These are phyloP conservation scores for Sarocladiaceae sp. DNA, from an alignment of 2,329 filamentous ascomycete species.

Conservation along the genomic window DNA sequence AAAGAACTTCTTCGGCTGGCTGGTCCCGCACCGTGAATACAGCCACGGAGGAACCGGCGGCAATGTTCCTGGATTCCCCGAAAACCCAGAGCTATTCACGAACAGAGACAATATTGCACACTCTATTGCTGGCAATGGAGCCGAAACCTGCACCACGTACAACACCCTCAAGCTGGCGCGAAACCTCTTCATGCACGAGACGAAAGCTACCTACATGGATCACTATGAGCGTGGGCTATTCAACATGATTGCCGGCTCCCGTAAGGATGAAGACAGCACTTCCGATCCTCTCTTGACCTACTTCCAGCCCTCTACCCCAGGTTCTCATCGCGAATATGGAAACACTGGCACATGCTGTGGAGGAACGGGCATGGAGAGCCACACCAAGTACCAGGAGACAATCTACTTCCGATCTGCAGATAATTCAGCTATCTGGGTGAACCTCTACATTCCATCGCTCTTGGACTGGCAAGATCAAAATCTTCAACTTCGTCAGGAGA, in stretches of 20 bases:
- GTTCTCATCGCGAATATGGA: slow-evolving; percentile 20
- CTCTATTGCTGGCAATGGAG: slow-evolving; percentile 20
- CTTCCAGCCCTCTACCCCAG: slow-evolving; percentile 24
- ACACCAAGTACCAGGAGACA: slow-evolving; percentile 28
- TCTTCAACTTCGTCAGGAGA: slow-evolving; percentile 22
- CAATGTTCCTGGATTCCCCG: slow-evolving; percentile 23
- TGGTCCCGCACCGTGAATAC: slow-evolving; percentile 24
- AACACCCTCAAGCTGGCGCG: slow-evolving; percentile 26
- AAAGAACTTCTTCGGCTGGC: slow-evolving; percentile 27
- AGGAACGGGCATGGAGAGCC: slow-evolving; percentile 25
- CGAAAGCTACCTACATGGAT: slow-evolving; percentile 27
- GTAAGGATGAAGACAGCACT: slow-evolving; percentile 17
- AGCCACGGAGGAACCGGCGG: slow-evolving; percentile 23
- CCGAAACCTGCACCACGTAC: slow-evolving; percentile 27
- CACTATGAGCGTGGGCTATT: slow-evolving; percentile 26
- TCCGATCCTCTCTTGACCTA: slow-evolving; percentile 23
- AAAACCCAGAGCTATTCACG: slow-evolving; percentile 36
- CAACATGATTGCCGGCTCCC: slow-evolving; percentile 26
- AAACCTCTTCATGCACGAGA: slow-evolving; percentile 25
- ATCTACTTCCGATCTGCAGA: slow-evolving; percentile 26
- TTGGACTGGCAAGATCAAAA: slow-evolving; percentile 23
- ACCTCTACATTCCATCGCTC: slow-evolving; percentile 24
- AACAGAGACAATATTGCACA: slow-evolving; percentile 26
- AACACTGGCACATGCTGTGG: slow-evolving; percentile 28
- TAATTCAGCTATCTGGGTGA: slow-evolving; percentile 24